A percentile compares a stretch with the other conserved stretches of the same genome.
Evolutionary conservation across 305 asterid species (phyloP).

Genomic region (Rubia balearica): DNA sequence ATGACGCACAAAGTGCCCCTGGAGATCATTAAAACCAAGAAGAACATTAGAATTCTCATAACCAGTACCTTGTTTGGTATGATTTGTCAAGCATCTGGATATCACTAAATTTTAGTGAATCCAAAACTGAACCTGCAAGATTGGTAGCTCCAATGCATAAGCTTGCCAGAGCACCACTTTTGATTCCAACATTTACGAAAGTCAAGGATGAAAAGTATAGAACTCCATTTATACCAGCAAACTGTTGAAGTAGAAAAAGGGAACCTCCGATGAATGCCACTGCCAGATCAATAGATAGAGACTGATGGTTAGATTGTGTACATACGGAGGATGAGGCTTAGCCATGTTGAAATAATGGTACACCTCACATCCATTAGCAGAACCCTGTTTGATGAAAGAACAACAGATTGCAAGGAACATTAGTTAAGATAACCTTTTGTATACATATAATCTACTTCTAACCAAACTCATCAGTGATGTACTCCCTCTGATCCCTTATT

Average conservation of each 20-base stretch:
- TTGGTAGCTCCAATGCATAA: conserved; percentile 61
- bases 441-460: neutral
- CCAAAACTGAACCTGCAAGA: conserved; percentile 52
- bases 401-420: neutral
- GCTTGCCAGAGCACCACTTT: conserved; percentile 64
- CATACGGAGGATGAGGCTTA: neutral
- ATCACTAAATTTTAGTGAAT: neutral
- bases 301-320: neutral
- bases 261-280: conserved; percentile 78
- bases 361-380: neutral
- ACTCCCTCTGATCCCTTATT: too few relatives aligned
- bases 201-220: conserved; percentile 85
- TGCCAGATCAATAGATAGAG: conserved; percentile 31
- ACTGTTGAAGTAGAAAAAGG: conserved; percentile 73
- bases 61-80: neutral
- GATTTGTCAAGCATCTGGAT: conserved; percentile 3
- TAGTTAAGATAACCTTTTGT: neutral
- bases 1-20: conserved; percentile 74
- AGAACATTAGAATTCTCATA: conserved; percentile 10
- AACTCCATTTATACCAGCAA: conserved; percentile 85
- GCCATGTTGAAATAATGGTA: neutral
- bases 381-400: neutral
- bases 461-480: neutral
- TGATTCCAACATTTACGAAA: conserved; percentile 69
- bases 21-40: conserved; percentile 21